Evolutionary conservation across 1,284 basidiomycete genomes (phyloP).

Genomic region (Thecaphora thlaspeos): DNA sequence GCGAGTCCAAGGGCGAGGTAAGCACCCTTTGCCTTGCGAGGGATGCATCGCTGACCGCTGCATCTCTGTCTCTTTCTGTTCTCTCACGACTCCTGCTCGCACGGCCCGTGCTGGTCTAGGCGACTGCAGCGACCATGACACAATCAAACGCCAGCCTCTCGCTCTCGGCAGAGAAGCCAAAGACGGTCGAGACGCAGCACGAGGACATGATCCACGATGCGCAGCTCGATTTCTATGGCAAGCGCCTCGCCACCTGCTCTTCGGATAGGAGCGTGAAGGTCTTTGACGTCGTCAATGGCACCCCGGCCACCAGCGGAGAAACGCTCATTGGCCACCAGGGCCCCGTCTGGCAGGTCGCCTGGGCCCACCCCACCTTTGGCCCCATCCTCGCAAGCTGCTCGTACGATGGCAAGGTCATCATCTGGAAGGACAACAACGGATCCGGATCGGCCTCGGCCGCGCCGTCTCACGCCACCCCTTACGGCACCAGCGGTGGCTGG

Average conservation of each 20-base stretch:
- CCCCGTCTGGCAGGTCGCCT: slow-evolving; percentile 97
- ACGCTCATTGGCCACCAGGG: slow-evolving; percentile 70
- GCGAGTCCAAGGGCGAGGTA: too few relatives aligned
- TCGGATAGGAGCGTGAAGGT: slow-evolving; percentile 93
- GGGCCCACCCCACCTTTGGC: slow-evolving; percentile 91
- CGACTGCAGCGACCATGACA: too few relatives aligned
- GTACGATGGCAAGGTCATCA: slow-evolving; percentile 95
- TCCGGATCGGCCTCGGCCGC: slow-evolving; percentile 62
- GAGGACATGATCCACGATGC: slow-evolving; percentile 73
- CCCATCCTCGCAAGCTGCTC: slow-evolving; percentile 95
- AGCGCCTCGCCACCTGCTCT: slow-evolving; percentile 91
- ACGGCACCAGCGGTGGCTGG: slow-evolving; percentile 64
- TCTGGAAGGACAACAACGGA: slow-evolving; percentile 79
- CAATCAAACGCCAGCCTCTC: slow-evolving; percentile 18
- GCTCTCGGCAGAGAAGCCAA: slow-evolving; percentile 36
- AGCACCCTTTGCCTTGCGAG: too few relatives aligned
- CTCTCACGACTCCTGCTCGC: too few relatives aligned
- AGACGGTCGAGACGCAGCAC: slow-evolving; percentile 54
- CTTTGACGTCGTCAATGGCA: slow-evolving; percentile 89
- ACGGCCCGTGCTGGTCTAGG: too few relatives aligned
- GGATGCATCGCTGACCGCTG: too few relatives aligned
- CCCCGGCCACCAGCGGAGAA: slow-evolving; percentile 64
- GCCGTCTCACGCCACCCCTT: slow-evolving; percentile 11
- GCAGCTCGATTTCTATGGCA: slow-evolving; percentile 96
- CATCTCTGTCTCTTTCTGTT: too few relatives aligned